Evolutionary conservation across 2,329 filamentous ascomycete species (phyloP), one percentile per base, ranked within the genome.

Genomic region (Acrodontium crateriforme): DNA sequence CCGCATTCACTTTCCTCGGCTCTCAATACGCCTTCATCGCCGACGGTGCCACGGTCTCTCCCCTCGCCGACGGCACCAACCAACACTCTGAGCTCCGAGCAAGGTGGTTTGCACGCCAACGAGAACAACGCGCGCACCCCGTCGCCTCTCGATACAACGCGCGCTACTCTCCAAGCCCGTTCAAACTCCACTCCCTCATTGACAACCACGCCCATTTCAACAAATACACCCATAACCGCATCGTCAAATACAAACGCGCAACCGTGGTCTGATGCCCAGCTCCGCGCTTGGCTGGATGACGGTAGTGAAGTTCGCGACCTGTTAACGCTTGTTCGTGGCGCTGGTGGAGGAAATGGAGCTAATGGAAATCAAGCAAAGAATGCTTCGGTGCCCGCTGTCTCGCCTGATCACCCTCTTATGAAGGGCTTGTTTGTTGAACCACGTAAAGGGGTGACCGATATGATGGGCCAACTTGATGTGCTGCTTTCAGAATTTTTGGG

Each of bases 241-340:
- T n/a, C n/a, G 46, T 66, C 11, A 66, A 68, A 18, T 67, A 70
- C 20, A 22, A 12, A 10, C 4, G 20, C 8, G 13, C 66, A 63
- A 4, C 71, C 74, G 0, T 98, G 89, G 89, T 87, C 83, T 37
- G 87, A 95, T 53, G 67, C 74, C 31, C 81, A 74, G 43, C 68
- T 98, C 16, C 74, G 83, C 34, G 77, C 80, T 9, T 98, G 94
- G 56, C 78, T 95, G 45, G 46, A 49, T 23, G 87, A 95, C 41
- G 49, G 48, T 25, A 83, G 89, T 41, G 74, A 82, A 35, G 83
- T 98, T 41, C 73, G 82, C 27, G 87, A 98, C 50, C 69, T 95
- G 50, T 67, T 95, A 28, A 69, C 85, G 19, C 79, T 98, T 35
- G 83, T 98, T 16, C 85, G 93, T 49, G 85, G 95, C 56, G n/a